Conservation (phyloP, 768 basidiomycete genomes). For the Termitomyces sp. region DNA sequence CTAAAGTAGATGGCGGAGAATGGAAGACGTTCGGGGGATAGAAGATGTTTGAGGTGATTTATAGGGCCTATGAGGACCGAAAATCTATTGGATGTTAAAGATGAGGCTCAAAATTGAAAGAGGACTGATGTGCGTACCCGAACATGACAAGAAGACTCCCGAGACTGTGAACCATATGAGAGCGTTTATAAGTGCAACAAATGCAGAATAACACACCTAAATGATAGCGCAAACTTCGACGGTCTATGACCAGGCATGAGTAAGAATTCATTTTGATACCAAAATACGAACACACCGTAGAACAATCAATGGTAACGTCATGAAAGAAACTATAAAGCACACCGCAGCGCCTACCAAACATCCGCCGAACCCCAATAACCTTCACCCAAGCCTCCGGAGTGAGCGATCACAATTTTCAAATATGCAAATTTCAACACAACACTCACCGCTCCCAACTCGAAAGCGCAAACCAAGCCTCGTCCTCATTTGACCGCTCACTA, state of each 20-base stretch:
- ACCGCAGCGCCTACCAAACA: conserved; percentile 88
- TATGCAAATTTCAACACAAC: not conserved
- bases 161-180: conserved; percentile 39
- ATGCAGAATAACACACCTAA: conserved; percentile 45
- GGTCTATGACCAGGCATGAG: conserved; percentile 48
- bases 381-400: conserved; percentile 21
- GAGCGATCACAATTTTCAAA: not conserved
- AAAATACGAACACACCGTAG: conserved; percentile 26
- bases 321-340: conserved; percentile 90
- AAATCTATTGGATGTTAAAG: conserved; percentile 41
- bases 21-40: conserved; percentile 78
- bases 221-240: conserved; percentile 86
- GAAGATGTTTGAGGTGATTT: conserved; percentile 86
- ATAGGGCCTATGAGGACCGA: conserved; percentile 85
- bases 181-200: not conserved
- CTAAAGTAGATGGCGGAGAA: conserved; percentile 81
- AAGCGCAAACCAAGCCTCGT: conserved; percentile 91
- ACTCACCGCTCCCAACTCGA: conserved; percentile 89
- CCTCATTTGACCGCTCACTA: conserved; percentile 81
- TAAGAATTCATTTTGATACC: conserved; percentile 2
- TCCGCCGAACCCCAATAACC: conserved; percentile 85
- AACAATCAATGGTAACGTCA: conserved; percentile 61
- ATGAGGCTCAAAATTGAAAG: not conserved
- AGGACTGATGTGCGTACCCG: conserved; percentile 47
- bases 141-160: conserved; percentile 95